Conservation (phyloP, 371 early-diverging fungal genomes). For the Rhizopus arrhizus region DNA sequence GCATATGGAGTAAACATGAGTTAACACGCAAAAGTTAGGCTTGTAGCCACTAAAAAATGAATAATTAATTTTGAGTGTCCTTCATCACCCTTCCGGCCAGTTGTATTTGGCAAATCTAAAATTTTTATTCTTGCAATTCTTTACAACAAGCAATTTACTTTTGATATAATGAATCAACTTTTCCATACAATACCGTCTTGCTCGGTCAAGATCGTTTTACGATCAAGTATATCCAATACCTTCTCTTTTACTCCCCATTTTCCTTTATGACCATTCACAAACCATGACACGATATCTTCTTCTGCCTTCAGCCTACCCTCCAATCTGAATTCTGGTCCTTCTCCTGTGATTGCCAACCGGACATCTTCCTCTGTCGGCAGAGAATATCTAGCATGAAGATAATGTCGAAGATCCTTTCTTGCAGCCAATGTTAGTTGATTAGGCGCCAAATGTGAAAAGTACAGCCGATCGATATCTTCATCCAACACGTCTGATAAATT, state of each 20-base stretch:
- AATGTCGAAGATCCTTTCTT: conserved; percentile 46
- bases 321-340: conserved; percentile 58
- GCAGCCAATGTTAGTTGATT: conserved; percentile 39
- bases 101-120: too few relatives aligned
- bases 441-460: conserved; percentile 54
- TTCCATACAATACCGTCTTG: conserved; percentile 27
- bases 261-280: conserved; percentile 53
- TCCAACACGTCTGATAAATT: conserved; percentile 57
- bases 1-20: too few relatives aligned
- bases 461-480: conserved; percentile 58
- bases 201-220: conserved; percentile 52
- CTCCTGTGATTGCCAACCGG: conserved; percentile 57
- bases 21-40: too few relatives aligned
- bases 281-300: conserved; percentile 71
- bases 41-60: too few relatives aligned
- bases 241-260: conserved; percentile 71
- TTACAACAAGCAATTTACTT: too few relatives aligned
- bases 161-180: not conserved
- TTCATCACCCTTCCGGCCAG: too few relatives aligned
- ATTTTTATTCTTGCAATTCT: too few relatives aligned
- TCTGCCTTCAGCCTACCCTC: conserved; percentile 52
- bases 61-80: too few relatives aligned
- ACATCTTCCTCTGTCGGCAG: conserved; percentile 85
- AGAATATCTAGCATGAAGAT: conserved; percentile 74
- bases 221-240: conserved; percentile 62